phyloP scores from a whole-genome alignment of 75 land plant genomes.

The Selaginella tamariscina region DNA sequence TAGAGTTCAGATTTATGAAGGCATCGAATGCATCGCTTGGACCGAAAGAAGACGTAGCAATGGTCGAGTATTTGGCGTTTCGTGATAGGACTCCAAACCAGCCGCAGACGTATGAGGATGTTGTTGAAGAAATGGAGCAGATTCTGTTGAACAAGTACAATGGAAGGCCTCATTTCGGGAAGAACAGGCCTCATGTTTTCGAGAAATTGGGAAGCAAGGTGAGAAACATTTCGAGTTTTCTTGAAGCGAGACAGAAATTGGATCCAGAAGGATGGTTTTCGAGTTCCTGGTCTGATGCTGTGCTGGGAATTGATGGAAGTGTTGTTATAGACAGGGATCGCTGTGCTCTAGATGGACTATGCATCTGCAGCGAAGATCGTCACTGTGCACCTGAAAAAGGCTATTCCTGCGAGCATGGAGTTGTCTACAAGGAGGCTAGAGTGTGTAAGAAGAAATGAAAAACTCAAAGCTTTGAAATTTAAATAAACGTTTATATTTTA shows the following conservation, averaged over 20 bases:
- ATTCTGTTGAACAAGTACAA: conserved; percentile 19
- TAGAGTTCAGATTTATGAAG: conserved; percentile 7
- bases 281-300: conserved; percentile 15
- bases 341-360: conserved; percentile 22
- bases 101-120: conserved; percentile 17
- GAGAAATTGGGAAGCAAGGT: background rate
- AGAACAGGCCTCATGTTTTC: conserved; percentile 22
- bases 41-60: conserved; percentile 5
- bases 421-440: conserved; percentile 16
- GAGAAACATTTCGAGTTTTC: conserved; percentile 7
- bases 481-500: no score
- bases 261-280: conserved; percentile 17
- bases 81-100: background rate
- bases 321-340: no score
- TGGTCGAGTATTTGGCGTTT: conserved; percentile 2
- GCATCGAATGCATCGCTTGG: conserved; percentile 23
- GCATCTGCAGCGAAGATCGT: conserved; percentile 15
- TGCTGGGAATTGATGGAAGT: no score
- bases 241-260: background rate
- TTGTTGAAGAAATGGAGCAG: conserved; percentile 28
- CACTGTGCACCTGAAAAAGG: conserved; percentile 16
- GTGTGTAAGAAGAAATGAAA: no score
- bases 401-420: conserved; percentile 18
- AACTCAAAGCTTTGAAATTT: no score
- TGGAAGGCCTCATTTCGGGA: conserved; percentile 28